These are phyloP conservation scores for Pseudogymnoascus sp. DNA, from an alignment of 2,329 filamentous ascomycete genomes.

Conservation along the genomic window DNA sequence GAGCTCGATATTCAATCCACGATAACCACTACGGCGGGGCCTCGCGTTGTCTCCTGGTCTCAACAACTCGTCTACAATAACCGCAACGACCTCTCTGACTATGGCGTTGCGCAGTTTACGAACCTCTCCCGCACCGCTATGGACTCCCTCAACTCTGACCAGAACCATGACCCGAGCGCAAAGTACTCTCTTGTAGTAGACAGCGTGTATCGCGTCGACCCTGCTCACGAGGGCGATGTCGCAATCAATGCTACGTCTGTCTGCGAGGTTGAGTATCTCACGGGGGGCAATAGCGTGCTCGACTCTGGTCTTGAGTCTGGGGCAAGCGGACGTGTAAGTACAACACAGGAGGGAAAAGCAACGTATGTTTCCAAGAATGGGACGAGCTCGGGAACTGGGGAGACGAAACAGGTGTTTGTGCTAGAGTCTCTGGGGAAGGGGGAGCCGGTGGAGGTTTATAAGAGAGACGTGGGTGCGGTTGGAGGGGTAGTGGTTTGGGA, in stretches of 20 bases:
- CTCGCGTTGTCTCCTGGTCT: conserved; percentile 43
- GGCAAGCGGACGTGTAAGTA: conserved; percentile 36
- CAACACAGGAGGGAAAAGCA: conserved; percentile 51
- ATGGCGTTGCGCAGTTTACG: conserved; percentile 47
- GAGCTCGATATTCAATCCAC: conserved; percentile 46
- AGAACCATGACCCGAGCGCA: conserved; percentile 36
- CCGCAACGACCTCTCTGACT: conserved; percentile 45
- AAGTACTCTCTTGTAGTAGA: conserved; percentile 55
- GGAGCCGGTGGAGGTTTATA: conserved; percentile 42
- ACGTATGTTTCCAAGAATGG: conserved; percentile 38
- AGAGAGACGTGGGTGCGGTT: conserved; percentile 45
- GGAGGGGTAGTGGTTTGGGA: conserved; percentile 48
- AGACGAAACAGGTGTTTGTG: conserved; percentile 29
- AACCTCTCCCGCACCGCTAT: conserved; percentile 44
- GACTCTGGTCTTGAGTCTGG: conserved; percentile 36
- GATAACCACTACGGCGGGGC: conserved; percentile 42
- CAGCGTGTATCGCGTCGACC: conserved; percentile 38
- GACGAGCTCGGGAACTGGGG: conserved; percentile 31
- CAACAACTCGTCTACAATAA: conserved; percentile 53
- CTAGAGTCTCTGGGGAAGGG: not conserved
- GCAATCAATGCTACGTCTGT: conserved; percentile 38
- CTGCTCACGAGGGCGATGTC: conserved; percentile 41
- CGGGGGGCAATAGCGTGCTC: conserved; percentile 23
- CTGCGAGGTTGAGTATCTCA: conserved; percentile 23
- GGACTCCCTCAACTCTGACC: conserved; percentile 31